A percentile compares a stretch with the other conserved stretches of the same genome.
Evolutionary conservation across 73 alveolate species (phyloP).

Genomic region (Durusdinium trenchii): DNA sequence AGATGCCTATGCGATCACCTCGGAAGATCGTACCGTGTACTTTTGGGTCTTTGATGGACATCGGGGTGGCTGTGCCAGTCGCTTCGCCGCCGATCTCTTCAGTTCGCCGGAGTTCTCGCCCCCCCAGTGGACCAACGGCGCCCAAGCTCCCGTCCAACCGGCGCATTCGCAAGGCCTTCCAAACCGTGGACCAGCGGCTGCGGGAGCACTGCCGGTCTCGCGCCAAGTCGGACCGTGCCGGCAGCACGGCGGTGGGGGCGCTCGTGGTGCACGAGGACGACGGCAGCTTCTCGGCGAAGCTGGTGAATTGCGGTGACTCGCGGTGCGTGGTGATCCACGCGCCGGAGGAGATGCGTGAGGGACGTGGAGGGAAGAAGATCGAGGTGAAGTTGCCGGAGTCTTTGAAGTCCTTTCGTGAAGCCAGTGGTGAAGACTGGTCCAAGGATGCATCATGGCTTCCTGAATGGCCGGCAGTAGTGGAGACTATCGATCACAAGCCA

Average conservation of each 20-base stretch:
- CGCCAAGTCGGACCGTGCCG: slow-evolving; percentile 40
- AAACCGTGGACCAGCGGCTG: slow-evolving; percentile 71
- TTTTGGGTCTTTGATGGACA: slow-evolving; percentile 88
- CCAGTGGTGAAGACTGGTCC: slow-evolving; percentile 33
- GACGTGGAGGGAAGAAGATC: neutral
- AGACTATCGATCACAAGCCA: slow-evolving; percentile 81
- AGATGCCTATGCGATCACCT: slow-evolving; percentile 85
- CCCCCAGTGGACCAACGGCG: slow-evolving; percentile 53
- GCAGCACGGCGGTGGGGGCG: slow-evolving; percentile 92
- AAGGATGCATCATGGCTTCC: slow-evolving; percentile 75
- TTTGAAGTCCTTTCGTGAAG: slow-evolving; percentile 66
- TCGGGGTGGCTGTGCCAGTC: slow-evolving; percentile 82
- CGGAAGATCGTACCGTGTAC: slow-evolving; percentile 75
- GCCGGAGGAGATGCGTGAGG: slow-evolving; percentile 68
- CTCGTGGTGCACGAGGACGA: slow-evolving; percentile 70
- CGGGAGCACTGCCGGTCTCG: slow-evolving; percentile 51
- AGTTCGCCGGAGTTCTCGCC: slow-evolving; percentile 62
- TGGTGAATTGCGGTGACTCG: slow-evolving; percentile 90
- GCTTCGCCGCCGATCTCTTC: slow-evolving; percentile 83
- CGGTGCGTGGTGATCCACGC: slow-evolving; percentile 93
- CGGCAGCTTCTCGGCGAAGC: slow-evolving; percentile 66
- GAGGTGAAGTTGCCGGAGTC: slow-evolving; percentile 73
- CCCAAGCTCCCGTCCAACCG: slow-evolving; percentile 80
- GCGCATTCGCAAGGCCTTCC: slow-evolving; percentile 76
- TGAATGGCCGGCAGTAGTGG: slow-evolving; percentile 85